Base-by-base conservation (phyloP, 208 protist genomes). In the Trypanosoma platydactyli region DNA sequence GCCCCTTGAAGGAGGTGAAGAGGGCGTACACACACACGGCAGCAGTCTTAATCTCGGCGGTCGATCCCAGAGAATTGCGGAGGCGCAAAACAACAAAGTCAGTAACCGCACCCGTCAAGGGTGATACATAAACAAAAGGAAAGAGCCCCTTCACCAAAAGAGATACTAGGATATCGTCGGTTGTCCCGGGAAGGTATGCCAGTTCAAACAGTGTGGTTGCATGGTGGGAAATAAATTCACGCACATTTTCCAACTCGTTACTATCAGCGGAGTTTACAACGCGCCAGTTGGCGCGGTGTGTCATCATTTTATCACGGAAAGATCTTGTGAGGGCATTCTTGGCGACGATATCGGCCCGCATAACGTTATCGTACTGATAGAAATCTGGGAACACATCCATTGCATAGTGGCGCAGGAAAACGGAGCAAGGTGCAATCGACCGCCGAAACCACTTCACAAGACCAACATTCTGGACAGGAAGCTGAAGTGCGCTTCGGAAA, bases 391-490 rank as follows among this genome's bases (percentile, higher is more conserved):
- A 92, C 40, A 92, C 64, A 27, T 80, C 73, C 52, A 75, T 68
- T 22, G 88, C 76, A 59, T 79, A 77, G 5, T 46, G 61, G 11
- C 62, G 41, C 15, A 50, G 51, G 46, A 84, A 79, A 13, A 89
- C 71, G 30, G 41, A 33, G 24, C 64, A 60, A 1, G 89, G 73
- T 24, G 73, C 72, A 25, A 91, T 69, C 5, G 75, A 79, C 20
- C 81, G 83, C 40, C 82, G 73, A 60, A 79, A 86, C 86, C 85
- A 91, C 79, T 94, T 94, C 12, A 94, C 41, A 20, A 83, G 75
- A 38, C 76, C 72, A 25, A 89, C 42, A 3, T 78, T 49, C 42
- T 73, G 78, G 6, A 73, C 62, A 20, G 78, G 73, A 22, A 91
- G 71, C 38, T 78, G 75, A 55, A 56, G 48, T 16, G 45, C 45